phyloP scores from a whole-genome alignment of 2,329 filamentous ascomycete species.

The Ascocoryne sarcoides region DNA sequence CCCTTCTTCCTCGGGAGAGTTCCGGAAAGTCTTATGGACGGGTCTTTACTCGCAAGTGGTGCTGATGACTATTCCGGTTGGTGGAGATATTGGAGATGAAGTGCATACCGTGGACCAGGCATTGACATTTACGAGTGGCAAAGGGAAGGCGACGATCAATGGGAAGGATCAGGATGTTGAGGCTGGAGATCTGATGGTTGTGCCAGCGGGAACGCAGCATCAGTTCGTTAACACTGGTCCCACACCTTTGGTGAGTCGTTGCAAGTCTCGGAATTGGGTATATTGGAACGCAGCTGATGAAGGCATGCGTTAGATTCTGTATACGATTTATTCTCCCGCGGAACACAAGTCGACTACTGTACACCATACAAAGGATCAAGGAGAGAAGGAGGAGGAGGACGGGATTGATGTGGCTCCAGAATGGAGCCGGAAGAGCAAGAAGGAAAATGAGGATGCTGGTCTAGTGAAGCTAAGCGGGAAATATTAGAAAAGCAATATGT shows the following conservation, averaged over 20 bases:
- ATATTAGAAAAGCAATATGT: no score
- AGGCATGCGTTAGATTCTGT: conserved; percentile 36
- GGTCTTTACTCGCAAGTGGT: conserved; percentile 55
- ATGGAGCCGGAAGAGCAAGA: conserved; percentile 49
- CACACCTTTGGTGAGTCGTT: conserved; percentile 36
- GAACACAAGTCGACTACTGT: conserved; percentile 52
- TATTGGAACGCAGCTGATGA: neutral
- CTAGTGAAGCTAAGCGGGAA: conserved; percentile 38
- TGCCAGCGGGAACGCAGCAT: conserved; percentile 57
- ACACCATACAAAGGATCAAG: conserved; percentile 54
- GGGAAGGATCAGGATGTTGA: conserved; percentile 44
- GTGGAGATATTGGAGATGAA: conserved; percentile 58
- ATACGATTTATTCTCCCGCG: conserved; percentile 54
- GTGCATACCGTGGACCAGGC: conserved; percentile 58
- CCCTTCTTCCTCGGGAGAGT: conserved; percentile 45
- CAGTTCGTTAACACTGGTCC: conserved; percentile 56
- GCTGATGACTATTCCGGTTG: conserved; percentile 54
- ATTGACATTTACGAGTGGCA: conserved; percentile 53
- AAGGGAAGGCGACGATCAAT: conserved; percentile 47
- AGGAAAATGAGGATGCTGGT: conserved; percentile 47
- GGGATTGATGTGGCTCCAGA: conserved; percentile 51
- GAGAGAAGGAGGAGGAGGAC: conserved; percentile 52
- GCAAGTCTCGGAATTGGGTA: neutral
- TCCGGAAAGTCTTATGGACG: conserved; percentile 53
- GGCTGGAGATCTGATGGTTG: conserved; percentile 38